Evolutionary conservation across 2,329 filamentous ascomycete species (phyloP).

Genomic region (Erysiphe pulchra): DNA sequence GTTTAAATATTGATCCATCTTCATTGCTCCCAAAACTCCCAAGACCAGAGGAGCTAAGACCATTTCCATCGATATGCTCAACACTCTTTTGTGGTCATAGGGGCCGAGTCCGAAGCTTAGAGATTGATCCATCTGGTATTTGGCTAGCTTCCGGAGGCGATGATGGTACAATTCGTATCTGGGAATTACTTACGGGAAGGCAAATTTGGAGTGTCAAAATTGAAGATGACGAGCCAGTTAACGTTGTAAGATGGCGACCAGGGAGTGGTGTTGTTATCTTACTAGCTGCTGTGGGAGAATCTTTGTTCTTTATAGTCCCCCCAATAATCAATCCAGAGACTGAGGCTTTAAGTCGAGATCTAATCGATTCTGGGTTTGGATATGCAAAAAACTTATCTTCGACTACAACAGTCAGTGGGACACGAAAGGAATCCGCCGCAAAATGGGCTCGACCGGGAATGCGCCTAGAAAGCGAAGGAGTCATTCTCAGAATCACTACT

Average conservation of each 20-base stretch:
- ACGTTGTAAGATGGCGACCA: constrained; percentile 74
- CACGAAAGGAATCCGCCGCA: constrained; percentile 48
- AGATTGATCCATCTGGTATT: constrained; percentile 62
- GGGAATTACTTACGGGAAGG: constrained; percentile 66
- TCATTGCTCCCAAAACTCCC: constrained; percentile 82
- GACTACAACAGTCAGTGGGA: constrained; percentile 23
- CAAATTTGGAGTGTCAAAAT: constrained; percentile 69
- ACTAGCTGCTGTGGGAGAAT: constrained; percentile 61
- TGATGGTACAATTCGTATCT: constrained; percentile 75
- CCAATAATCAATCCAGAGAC: constrained; percentile 44
- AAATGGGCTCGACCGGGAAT: constrained; percentile 62
- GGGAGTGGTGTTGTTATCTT: constrained; percentile 57
- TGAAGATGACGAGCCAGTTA: constrained; percentile 54
- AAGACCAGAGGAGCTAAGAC: constrained; percentile 74
- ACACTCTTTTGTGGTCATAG: constrained; percentile 73
- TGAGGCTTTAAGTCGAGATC: constrained; percentile 46
- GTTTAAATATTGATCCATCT: constrained; percentile 87
- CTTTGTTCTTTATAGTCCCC: constrained; percentile 64
- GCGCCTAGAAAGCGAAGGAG: constrained; percentile 48
- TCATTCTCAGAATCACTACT: constrained; percentile 59
- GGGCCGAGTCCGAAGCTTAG: constrained; percentile 61
- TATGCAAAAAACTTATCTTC: constrained; percentile 45
- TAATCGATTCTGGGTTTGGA: constrained; percentile 77
- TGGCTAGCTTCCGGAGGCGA: constrained; percentile 85
- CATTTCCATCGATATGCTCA: constrained; percentile 77